Conservation (phyloP, 495 filamentous ascomycete species). For the Hapsidospora chrysogenum region DNA sequence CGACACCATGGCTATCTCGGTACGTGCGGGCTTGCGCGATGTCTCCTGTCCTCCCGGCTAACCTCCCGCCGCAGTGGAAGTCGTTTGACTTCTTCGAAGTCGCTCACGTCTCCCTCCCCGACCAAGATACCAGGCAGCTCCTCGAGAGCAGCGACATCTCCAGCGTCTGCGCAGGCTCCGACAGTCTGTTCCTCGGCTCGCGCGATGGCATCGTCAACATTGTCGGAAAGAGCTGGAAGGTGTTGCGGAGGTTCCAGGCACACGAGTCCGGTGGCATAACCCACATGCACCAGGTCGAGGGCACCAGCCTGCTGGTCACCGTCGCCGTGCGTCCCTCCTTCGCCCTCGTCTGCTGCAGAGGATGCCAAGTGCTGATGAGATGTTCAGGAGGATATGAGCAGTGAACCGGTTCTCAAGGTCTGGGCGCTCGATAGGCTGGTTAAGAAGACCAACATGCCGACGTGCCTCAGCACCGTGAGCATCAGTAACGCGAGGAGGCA, state of each 20-base stretch:
- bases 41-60: not conserved
- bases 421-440: constrained; percentile 92
- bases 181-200: constrained; percentile 79
- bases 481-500: constrained; percentile 86
- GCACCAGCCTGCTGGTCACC: constrained; percentile 73
- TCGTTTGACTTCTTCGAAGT: constrained; percentile 98
- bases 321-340: constrained; percentile 33
- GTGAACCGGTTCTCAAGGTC: constrained; percentile 79
- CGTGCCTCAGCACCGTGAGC: constrained; percentile 66
- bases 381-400: constrained; percentile 55
- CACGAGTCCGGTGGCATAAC: constrained; percentile 66
- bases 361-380: constrained; percentile 5
- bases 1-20: constrained; percentile 2
- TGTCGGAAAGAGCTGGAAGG: constrained; percentile 71
- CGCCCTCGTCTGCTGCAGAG: not conserved
- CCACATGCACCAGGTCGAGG: constrained; percentile 89
- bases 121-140: constrained; percentile 39
- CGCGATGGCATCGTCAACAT: constrained; percentile 73
- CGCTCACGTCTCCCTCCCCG: constrained; percentile 60
- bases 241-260: constrained; percentile 71
- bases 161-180: constrained; percentile 66
- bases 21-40: not conserved
- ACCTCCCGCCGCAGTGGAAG: constrained; percentile 61
- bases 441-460: constrained; percentile 79
- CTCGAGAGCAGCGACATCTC: constrained; percentile 31